Evolutionary conservation across 2,329 filamentous ascomycete genomes (phyloP).

Genomic region (Delphinella strobiligena): DNA sequence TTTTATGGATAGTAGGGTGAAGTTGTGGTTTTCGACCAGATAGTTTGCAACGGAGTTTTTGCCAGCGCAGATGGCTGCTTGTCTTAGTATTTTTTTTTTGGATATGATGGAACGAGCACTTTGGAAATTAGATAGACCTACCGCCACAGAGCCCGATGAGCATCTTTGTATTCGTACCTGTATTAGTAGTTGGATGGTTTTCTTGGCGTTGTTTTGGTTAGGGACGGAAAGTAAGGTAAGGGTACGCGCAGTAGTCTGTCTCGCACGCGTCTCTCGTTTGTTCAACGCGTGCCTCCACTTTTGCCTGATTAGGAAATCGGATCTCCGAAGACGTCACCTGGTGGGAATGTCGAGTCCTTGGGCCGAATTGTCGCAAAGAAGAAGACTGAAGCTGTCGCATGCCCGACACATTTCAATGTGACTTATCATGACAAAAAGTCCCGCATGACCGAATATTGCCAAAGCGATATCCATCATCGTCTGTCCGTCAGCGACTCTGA

Average conservation of each 20-base stretch:
- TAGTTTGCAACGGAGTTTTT: conserved; percentile 85
- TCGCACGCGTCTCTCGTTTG: not conserved
- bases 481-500: not conserved
- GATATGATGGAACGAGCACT: not conserved
- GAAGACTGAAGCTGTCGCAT: not conserved
- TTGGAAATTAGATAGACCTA: conserved; percentile 24
- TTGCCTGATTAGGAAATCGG: not conserved
- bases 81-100: not conserved
- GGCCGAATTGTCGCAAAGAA: too few species aligned
- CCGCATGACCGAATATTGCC: not conserved
- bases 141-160: conserved; percentile 67
- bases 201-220: not conserved
- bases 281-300: too few species aligned
- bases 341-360: not conserved
- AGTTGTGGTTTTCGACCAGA: conserved; percentile 71
- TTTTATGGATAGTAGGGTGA: conserved; percentile 57
- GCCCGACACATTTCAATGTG: not conserved
- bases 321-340: not conserved
- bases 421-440: too few species aligned
- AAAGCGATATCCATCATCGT: not conserved
- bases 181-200: not conserved
- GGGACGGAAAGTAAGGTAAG: too few species aligned
- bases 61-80: conserved; percentile 75
- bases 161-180: conserved; percentile 34
- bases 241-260: not conserved